A percentile compares a stretch with the other conserved stretches of the same genome.
phyloP scores from a whole-genome alignment of 2,329 filamentous ascomycete species.

The Fusarium sacchari region DNA sequence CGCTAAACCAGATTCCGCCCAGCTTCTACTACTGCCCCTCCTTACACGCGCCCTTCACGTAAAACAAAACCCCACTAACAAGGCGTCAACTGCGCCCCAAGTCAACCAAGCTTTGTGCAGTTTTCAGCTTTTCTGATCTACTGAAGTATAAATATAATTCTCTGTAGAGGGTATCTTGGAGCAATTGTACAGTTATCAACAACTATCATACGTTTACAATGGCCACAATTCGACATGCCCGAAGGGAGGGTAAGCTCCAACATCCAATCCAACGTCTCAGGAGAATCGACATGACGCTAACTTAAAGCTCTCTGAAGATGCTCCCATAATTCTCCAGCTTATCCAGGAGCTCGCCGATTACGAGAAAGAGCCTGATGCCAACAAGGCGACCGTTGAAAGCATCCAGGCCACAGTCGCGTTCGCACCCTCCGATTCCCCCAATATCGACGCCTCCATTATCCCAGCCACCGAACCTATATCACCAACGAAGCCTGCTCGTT shows the following conservation, averaged over 20 bases:
- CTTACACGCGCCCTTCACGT: constrained; percentile 31
- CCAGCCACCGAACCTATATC: constrained; percentile 65
- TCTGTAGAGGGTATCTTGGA: constrained; percentile 1
- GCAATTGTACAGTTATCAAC: neutral
- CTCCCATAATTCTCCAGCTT: constrained; percentile 80
- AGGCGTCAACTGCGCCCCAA: neutral
- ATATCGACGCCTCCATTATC: constrained; percentile 49
- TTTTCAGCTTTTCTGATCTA: neutral
- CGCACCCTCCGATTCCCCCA: constrained; percentile 61
- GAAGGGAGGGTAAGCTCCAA: constrained; percentile 36
- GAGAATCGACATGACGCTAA: constrained; percentile 19
- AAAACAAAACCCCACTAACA: constrained; percentile 18
- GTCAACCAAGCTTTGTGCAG: neutral
- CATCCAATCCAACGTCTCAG: neutral
- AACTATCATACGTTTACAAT: constrained; percentile 27
- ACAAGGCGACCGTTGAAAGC: constrained; percentile 80
- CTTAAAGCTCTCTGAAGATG: constrained; percentile 64
- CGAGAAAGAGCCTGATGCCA: constrained; percentile 78
- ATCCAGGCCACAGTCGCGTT: constrained; percentile 84
- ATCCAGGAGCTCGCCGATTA: constrained; percentile 90
- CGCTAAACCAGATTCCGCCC: constrained; percentile 1
- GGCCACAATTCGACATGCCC: constrained; percentile 42
- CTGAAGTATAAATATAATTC: neutral
- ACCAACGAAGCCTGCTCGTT: constrained; percentile 74
- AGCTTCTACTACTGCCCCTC: constrained; percentile 19